Evolutionary conservation across 1,284 basidiomycete genomes (phyloP), one percentile per base, ranked within the genome.

Genomic region (Cutaneotrichosporon sp.): DNA sequence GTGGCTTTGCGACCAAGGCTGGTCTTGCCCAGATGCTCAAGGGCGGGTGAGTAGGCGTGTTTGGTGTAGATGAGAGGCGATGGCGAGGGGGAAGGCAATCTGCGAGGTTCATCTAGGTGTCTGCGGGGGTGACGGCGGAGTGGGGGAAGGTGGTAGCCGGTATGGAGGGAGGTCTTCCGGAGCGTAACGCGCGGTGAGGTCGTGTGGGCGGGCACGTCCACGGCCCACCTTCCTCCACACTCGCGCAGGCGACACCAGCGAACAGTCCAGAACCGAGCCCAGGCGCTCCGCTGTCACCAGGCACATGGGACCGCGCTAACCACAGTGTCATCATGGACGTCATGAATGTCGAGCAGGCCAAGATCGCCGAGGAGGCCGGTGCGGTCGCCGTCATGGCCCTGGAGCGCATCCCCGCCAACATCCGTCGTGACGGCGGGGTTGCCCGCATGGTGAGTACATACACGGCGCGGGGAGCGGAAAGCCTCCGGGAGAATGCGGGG

Each of bases 361-460:
- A 92, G 67, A 95, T 98, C 71, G 95, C 95, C 62, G 95, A 98
- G 77, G 94, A 97, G 76, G 95, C 95, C 11, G 95, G 97, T 63
- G 95, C 95, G 14, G 94, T 92, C 77, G 95, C 95, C 66, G 95
- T 99, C 67, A 98, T 99, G 95, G 93, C 92, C 14, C 84, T 95
- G 9, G 93, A 97, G 80, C 86, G 95, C 67, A 94, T 99, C 14
- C 95, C 95, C 20, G 95, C 95, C 34, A 94, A 98, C 77, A 99
- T 99, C 73, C 86, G 94, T 66, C 84, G 84, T 42, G 83, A 91
- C 77, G 94, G 94, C 45, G 94, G 94, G 65, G 94, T 97, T 58
- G 91, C 94, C 2, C 85, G 94, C 65, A 97, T 97, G 94, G 91
- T 91, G 72, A 69, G 84, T 71, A 18, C 47, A 27, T n/a, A n/a